Base-by-base conservation (phyloP, 768 basidiomycete species). In the Termitomyces sp. region DNA sequence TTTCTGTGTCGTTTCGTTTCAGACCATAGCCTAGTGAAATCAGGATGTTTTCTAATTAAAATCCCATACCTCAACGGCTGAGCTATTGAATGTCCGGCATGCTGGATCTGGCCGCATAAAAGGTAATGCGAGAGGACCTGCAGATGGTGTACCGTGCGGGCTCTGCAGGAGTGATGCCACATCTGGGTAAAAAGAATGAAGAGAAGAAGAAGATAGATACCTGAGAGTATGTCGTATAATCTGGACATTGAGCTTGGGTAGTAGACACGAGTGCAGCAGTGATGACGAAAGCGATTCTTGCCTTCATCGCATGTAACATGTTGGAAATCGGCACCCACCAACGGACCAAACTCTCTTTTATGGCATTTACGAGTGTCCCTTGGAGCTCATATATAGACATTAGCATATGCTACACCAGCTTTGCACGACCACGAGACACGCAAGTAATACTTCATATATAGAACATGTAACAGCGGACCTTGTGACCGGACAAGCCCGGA, bases 11-110 rank as follows among this genome's bases (percentile, higher is more conserved):
- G 57, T 6, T n/a, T 53, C 40, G 34, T 37, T 53, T 37, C 20
- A 53, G 37, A 54, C 42, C 31, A 20, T 29, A 55, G 12, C 36
- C 38, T n/a, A 6, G 47, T 31, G 36, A 32, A 43, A 45, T n/a
- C 29, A 29, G 31, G 20, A 6, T 17, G 14, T 4, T 8, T 1
- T 38, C 14, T 10, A 38, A 37, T 5, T 42, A 40, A 38, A 11
- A 40, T 45, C 52, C 59, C 65, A 38, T 69, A 88, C 90, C 79
- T 92, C 89, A 34, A 92, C 91, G 20, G 85, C 82, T 31, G 84
- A 79, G 67, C 88, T 90, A 60, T 85, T 88, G 74, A 91, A 92
- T 0, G 91, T 91, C 50, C 91, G 81, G 67, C 91, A 92, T 25
- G 76, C 81, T 37, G 82, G 83, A 47, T 77, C 76, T 37, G 89